A percentile compares a stretch with the other conserved stretches of the same genome.
These are phyloP conservation scores for Chlorella sp. DNA, from an alignment of 139 green algal species.

Conservation along the genomic window DNA sequence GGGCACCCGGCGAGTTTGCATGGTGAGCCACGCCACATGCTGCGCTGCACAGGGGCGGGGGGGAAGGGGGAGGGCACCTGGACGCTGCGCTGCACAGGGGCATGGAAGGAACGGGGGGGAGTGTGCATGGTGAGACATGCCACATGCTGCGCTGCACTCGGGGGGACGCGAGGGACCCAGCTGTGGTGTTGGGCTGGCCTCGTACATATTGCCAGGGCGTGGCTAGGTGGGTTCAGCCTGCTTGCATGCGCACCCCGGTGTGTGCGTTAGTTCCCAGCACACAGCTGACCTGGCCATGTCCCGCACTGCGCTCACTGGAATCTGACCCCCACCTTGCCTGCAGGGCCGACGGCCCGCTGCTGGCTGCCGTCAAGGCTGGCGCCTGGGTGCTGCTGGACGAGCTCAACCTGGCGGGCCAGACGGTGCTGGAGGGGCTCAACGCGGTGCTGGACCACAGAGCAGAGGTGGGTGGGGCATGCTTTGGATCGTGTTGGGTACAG, in stretches of 20 bases:
- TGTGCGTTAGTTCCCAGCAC: not conserved
- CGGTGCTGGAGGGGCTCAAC: conserved; percentile 96
- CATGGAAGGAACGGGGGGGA: too few species aligned
- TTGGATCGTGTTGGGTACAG: not conserved
- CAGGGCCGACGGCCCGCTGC: conserved; percentile 92
- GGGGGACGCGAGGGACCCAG: not conserved
- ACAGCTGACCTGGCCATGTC: not conserved
- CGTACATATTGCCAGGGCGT: not conserved
- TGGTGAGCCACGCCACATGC: conserved; percentile 77
- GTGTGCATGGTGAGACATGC: too few species aligned
- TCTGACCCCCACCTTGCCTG: too few species aligned
- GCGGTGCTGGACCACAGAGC: conserved; percentile 94
- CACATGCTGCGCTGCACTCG: too few species aligned
- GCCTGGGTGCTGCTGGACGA: conserved; percentile 99
- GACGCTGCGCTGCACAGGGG: too few species aligned
- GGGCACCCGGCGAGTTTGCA: conserved; percentile 83
- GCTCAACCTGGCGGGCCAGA: conserved; percentile 96
- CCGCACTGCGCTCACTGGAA: not conserved
- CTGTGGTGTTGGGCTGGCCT: not conserved
- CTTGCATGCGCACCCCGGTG: not conserved
- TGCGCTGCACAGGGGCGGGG: too few species aligned
- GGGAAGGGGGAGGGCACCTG: too few species aligned
- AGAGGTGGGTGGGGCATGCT: conserved; percentile 44
- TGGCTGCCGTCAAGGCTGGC: conserved; percentile 87
- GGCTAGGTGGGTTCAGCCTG: not conserved